Percentiles rank a stretch among this genome's conserved stretches.
phyloP scores from a whole-genome alignment of 2,329 filamentous ascomycete species.

The Allantophomopsis lycopodina region DNA sequence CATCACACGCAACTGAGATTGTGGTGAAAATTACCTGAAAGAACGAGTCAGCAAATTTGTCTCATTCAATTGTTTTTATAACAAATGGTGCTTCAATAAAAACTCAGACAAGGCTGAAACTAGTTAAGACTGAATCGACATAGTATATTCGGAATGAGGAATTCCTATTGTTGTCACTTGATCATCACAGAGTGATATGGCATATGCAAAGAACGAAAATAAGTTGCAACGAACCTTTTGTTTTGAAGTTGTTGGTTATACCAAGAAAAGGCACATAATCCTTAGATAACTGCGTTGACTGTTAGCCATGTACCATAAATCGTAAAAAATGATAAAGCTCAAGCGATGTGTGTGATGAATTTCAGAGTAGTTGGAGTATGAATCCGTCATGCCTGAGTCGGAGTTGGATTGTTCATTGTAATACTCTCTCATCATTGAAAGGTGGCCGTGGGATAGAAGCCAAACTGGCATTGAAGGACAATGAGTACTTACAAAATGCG shows the following conservation, averaged over 20 bases:
- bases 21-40: background rate
- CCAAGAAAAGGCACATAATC: background rate
- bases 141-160: slow-evolving; percentile 21
- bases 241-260: background rate
- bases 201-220: slow-evolving; percentile 4
- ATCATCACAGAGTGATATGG: slow-evolving; percentile 18
- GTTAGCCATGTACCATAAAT: too few species aligned
- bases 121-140: slow-evolving; percentile 22
- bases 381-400: slow-evolving; percentile 20
- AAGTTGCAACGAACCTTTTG: slow-evolving; percentile 16
- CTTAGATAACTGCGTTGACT: too few species aligned
- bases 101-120: slow-evolving; percentile 32
- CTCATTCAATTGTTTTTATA: slow-evolving; percentile 4
- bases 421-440: slow-evolving; percentile 23
- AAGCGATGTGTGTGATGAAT: slow-evolving; percentile 2
- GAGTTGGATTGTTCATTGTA: slow-evolving; percentile 28
- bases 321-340: too few species aligned
- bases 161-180: slow-evolving; percentile 20
- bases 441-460: slow-evolving; percentile 1
- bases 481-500: too few species aligned
- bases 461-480: slow-evolving; percentile 3
- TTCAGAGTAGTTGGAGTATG: slow-evolving; percentile 21
- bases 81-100: slow-evolving; percentile 3
- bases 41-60: too few species aligned
- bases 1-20: background rate